Base-by-base conservation (phyloP, 441 rosid species). In the Sinapis alba region DNA sequence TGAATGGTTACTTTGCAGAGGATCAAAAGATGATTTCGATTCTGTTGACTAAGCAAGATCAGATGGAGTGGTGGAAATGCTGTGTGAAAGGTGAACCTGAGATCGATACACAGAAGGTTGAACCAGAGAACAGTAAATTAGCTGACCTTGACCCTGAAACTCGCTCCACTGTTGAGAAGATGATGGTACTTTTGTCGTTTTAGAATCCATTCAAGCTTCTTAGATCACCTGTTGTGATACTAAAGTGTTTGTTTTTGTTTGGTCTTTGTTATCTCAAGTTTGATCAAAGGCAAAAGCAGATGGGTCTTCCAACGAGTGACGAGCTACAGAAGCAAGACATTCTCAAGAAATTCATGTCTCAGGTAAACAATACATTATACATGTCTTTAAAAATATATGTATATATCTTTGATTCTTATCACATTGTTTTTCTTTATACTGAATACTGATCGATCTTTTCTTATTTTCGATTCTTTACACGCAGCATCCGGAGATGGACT, bases 401-500 rank as follows among this genome's bases (percentile, higher is more conserved):
- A 1, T 13, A 6, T 1, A 2, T 47, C 54, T 47, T 70, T n/a
- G 5, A 9, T 9, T n/a, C 27, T 56, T n/a, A n/a, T 7, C 1
- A 24, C 8, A 1, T 50, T 11, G 38, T n/a, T 21, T 38, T 38
- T 53, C 23, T 15, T 28, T 18, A 13, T 2, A 5, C 15, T 20
- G 63, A 28, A 15, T 2, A 4, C 13, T 19, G 68, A 30, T 11
- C 13, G 51, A 60, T 24, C n/a, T n/a, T n/a, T 65, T 63, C 62
- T 59, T 11, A 62, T 56, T 23, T 71, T 15, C 5, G 24, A 47
- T 71, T 73, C 13, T 36, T 62, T 27, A 54, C 10, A 5, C 71
- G 83, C 96, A 94, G 99, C 96, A 92, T 75, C 98, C 99, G 1
- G 96, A 89, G 83, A 87, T 94, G 98, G 98, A 94, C 83, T 92